Base-by-base conservation (phyloP, 78 protist species). In the Dictyostelium firmibasis region DNA sequence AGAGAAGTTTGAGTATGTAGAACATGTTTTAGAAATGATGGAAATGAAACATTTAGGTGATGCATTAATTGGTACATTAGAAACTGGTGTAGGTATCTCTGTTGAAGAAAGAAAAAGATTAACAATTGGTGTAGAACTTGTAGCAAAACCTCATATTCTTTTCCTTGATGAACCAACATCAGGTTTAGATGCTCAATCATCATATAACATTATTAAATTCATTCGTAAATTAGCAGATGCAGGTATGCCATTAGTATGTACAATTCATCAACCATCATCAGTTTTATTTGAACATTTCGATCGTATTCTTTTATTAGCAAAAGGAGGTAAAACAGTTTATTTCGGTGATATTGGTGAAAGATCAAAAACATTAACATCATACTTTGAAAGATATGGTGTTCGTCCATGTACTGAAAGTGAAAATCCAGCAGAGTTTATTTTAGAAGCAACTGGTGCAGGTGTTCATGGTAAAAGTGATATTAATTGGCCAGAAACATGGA, bases 371-470 rank as follows among this genome's bases (percentile, higher is more conserved):
- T 78, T 94, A 60, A 92, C 83, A 18, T 25, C 57, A 2, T 92
- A 92, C 11, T 91, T 94, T 38, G 86, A 69, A 74, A 18, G 88
- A 18, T 10, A 85, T 44, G 96, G 96, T 64, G 89, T 57, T 41
- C 41, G 89, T 29, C 67, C 60, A 38, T 86, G 91, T 47, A 43
- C 67, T 11, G 84, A 81, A 36, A 78, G 75, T 35, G 96, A 91
- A 81, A 94, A 94, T 53, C 96, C 96, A 47, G 96, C 96, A 11
- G 96, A 94, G 9, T 94, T 83, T 53, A 94, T 94, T n/a, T 53
- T 94, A 11, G 92, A 94, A 38, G 93, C 62, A 8, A 93, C 86
- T n/a, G 96, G 95, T 75, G 95, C 95, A 9, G 95, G 95, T 72
- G 81, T 82, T 10, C 85, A 84, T 50, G 86, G 91, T 25, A 81